phyloP scores from a whole-genome alignment of 2,329 filamentous ascomycete species.

The Emydomyces testavorans region DNA sequence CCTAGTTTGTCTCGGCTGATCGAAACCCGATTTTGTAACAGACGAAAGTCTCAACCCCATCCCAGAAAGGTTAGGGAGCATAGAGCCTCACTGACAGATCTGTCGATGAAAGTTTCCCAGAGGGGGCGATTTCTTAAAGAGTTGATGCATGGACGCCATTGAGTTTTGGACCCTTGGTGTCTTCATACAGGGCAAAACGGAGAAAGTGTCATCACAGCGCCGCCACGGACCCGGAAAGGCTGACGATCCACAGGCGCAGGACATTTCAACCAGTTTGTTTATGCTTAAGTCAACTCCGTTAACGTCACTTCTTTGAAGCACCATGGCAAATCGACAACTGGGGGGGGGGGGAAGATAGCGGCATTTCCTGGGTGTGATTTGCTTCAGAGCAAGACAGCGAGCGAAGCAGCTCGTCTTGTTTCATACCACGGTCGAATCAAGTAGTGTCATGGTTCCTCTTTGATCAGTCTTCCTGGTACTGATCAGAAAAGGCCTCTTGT shows the following conservation, averaged over 20 bases:
- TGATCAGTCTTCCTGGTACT: not conserved
- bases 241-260: constrained; percentile 5
- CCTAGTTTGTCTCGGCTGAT: constrained; percentile 11
- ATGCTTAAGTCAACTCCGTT: constrained; percentile 9
- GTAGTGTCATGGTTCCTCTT: not conserved
- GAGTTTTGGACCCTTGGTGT: constrained; percentile 13
- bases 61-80: not conserved
- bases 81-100: constrained; percentile 2
- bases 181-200: constrained; percentile 16
- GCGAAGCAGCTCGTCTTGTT: constrained; percentile 6
- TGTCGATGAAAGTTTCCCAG: constrained; percentile 12
- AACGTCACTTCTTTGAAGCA: not conserved
- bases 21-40: constrained; percentile 11
- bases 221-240: constrained; percentile 4
- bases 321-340: not conserved
- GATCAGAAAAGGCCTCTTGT: not conserved
- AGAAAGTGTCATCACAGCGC: constrained; percentile 15
- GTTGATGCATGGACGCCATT: constrained; percentile 10
- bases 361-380: not conserved
- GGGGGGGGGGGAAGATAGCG: not conserved
- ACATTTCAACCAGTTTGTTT: constrained; percentile 11
- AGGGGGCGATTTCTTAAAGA: constrained; percentile 7
- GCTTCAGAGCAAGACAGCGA: constrained; percentile 8
- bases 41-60: constrained; percentile 8
- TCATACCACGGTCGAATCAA: not conserved